These are phyloP conservation scores for Zymoseptoria tritici DNA, from an alignment of 2,329 filamentous ascomycete genomes.

Conservation along the genomic window DNA sequence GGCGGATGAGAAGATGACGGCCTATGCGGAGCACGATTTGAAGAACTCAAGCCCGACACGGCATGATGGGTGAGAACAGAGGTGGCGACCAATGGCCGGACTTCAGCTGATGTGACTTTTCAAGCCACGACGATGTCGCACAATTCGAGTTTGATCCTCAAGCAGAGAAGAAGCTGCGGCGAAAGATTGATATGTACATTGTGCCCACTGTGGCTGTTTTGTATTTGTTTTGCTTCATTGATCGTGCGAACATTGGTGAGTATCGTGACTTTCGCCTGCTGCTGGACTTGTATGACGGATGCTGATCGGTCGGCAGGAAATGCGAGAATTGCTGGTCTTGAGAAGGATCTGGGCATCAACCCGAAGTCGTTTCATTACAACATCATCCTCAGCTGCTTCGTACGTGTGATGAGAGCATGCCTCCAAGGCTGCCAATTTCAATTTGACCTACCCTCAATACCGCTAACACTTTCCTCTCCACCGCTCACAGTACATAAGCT, in stretches of 20 bases:
- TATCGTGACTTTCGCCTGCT: neutral
- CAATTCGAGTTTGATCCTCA: conserved; percentile 43
- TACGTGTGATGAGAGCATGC: neutral
- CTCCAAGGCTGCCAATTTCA: no score
- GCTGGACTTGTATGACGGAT: no score
- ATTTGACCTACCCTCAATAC: no score
- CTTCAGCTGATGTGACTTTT: neutral
- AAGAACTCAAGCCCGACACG: neutral
- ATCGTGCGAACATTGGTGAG: conserved; percentile 64
- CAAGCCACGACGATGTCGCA: neutral
- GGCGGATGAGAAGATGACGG: neutral
- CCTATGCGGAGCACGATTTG: neutral
- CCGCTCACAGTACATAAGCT: conserved; percentile 50
- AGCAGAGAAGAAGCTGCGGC: conserved; percentile 51
- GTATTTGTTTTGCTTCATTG: conserved; percentile 68
- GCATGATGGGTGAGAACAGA: neutral
- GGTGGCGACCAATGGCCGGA: neutral
- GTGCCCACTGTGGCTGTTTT: conserved; percentile 59
- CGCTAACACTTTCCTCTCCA: no score
- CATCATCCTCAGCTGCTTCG: conserved; percentile 56
- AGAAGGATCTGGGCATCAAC: conserved; percentile 50
- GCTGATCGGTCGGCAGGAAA: conserved; percentile 50
- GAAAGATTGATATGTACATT: conserved; percentile 59
- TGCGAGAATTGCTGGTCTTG: conserved; percentile 53
- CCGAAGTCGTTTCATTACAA: conserved; percentile 55